These are phyloP conservation scores for Aspergillus caelatus DNA, from an alignment of 2,329 filamentous ascomycete species.

Conservation along the genomic window DNA sequence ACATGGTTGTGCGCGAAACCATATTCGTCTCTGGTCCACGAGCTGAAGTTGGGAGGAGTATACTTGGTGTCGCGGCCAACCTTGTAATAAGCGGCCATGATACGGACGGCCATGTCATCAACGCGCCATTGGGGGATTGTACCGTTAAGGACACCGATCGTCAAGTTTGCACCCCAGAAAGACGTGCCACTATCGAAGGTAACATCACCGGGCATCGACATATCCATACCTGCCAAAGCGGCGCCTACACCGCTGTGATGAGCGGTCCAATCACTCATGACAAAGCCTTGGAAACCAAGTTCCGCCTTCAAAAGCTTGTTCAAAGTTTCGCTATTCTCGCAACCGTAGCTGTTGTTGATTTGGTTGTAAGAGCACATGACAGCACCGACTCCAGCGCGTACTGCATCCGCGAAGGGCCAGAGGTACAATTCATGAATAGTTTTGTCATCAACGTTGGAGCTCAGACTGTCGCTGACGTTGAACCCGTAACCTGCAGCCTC, in stretches of 20 bases:
- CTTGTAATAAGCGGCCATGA: conserved; percentile 67
- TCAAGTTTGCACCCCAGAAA: conserved; percentile 87
- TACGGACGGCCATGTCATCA: conserved; percentile 90
- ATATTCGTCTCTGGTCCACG: conserved; percentile 79
- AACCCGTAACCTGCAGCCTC: conserved; percentile 63
- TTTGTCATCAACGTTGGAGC: conserved; percentile 65
- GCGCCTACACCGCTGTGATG: conserved; percentile 71
- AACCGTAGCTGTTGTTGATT: conserved; percentile 69
- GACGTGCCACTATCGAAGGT: conserved; percentile 71
- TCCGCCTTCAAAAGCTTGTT: conserved; percentile 69
- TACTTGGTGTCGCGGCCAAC: conserved; percentile 58
- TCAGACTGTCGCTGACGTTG: conserved; percentile 64
- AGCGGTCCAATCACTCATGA: conserved; percentile 74
- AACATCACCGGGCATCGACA: conserved; percentile 85
- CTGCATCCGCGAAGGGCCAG: conserved; percentile 70
- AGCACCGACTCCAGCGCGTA: conserved; percentile 65
- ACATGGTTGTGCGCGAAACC: conserved; percentile 69
- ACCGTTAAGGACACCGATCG: conserved; percentile 83
- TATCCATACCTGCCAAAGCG: conserved; percentile 72
- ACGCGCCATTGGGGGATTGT: conserved; percentile 84
- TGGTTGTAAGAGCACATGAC: conserved; percentile 77
- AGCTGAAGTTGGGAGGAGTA: conserved; percentile 77
- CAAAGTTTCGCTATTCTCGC: conserved; percentile 63
- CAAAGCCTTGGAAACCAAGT: conserved; percentile 74
- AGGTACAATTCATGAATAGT: conserved; percentile 67